Percentiles rank a stretch among this genome's conserved stretches.
These are phyloP conservation scores for Xylaria sp. DNA, from an alignment of 2,329 filamentous ascomycete genomes.

Conservation along the genomic window DNA sequence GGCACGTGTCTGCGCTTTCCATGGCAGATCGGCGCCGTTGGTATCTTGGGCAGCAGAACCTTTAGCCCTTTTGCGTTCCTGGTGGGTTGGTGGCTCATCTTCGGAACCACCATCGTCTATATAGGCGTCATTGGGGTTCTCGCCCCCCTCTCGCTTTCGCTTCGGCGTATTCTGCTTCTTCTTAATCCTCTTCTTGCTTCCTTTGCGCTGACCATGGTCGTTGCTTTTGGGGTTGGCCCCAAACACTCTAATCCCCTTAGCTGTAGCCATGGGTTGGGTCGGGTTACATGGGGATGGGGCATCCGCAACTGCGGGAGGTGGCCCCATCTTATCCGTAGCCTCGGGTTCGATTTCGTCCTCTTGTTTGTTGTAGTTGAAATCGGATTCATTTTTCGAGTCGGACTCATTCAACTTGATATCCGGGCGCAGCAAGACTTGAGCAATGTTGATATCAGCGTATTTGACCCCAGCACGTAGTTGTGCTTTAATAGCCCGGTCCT, in stretches of 20 bases:
- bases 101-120: not conserved
- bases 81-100: not conserved
- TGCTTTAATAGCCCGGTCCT: not conserved
- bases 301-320: not conserved
- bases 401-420: not conserved
- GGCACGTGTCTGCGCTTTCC: slow-evolving; percentile 13
- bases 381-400: not conserved
- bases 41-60: not conserved
- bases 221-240: not conserved
- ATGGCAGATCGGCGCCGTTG: not conserved
- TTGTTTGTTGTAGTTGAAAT: not conserved
- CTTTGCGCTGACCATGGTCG: not conserved
- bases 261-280: not conserved
- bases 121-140: slow-evolving; percentile 3
- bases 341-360: not conserved
- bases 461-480: not conserved
- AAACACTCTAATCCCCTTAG: slow-evolving; percentile 4
- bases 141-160: not conserved
- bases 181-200: slow-evolving; percentile 8
- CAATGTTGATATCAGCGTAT: not conserved
- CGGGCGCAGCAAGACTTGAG: not conserved
- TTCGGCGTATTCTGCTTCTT: not conserved
- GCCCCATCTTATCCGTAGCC: not conserved
- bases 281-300: not conserved
- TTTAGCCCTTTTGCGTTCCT: not conserved